Evolutionary conservation across 1,284 basidiomycete species (phyloP).

Genomic region (Schizopora paradoxa): DNA sequence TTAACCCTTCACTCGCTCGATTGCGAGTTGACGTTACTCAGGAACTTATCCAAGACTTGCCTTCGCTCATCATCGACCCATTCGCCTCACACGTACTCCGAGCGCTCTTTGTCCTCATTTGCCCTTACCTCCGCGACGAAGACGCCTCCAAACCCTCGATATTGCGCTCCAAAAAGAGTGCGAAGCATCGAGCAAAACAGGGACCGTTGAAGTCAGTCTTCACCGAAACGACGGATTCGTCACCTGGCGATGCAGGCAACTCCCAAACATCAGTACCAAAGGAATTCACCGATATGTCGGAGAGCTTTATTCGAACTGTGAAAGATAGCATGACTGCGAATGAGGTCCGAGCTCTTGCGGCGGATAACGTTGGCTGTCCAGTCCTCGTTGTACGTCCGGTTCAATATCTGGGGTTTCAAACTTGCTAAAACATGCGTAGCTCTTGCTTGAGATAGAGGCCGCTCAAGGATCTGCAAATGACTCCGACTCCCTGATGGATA

Average conservation of each 20-base stretch:
- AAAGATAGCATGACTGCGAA: conserved; percentile 55
- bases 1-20: conserved; percentile 7
- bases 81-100: conserved; percentile 88
- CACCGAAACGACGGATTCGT: conserved; percentile 25
- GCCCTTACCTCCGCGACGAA: conserved; percentile 43
- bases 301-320: conserved; percentile 49
- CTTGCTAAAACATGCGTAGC: conserved; percentile 37
- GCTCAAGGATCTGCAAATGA: conserved; percentile 53
- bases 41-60: conserved; percentile 65
- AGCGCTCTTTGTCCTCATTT: conserved; percentile 70
- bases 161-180: conserved; percentile 73
- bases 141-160: conserved; percentile 29
- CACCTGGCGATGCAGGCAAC: conserved; percentile 32
- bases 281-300: conserved; percentile 48
- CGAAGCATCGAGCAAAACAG: conserved; percentile 69
- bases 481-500: conserved; percentile 75
- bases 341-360: conserved; percentile 78
- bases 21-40: conserved; percentile 26
- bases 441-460: conserved; percentile 75
- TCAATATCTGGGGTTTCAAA: neutral
- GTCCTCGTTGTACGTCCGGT: conserved; percentile 59
- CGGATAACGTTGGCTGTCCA: conserved; percentile 77
- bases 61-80: conserved; percentile 68
- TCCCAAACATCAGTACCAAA: conserved; percentile 36
- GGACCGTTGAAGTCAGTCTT: conserved; percentile 74